phyloP scores from a whole-genome alignment of 108 stramenopile genomes.

The Skeletonema costatum region DNA sequence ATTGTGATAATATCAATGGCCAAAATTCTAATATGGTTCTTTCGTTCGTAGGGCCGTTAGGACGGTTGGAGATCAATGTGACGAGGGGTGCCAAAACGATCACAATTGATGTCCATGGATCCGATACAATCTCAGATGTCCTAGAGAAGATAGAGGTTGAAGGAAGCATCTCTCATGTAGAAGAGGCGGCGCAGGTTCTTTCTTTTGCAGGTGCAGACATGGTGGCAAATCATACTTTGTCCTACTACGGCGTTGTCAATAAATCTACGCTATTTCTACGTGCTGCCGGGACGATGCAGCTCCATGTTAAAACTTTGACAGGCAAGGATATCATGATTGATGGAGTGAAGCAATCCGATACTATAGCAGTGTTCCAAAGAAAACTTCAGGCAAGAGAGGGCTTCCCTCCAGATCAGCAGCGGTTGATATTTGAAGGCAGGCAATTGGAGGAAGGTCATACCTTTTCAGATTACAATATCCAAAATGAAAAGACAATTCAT shows the following conservation, averaged over 20 bases:
- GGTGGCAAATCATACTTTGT: not conserved
- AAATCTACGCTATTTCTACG: not conserved
- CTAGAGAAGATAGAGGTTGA: not conserved
- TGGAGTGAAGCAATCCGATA: not conserved
- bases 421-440: conserved; percentile 66
- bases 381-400: not conserved
- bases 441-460: conserved; percentile 68
- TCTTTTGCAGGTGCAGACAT: not conserved
- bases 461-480: conserved; percentile 64
- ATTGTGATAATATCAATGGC: not conserved
- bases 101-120: not conserved
- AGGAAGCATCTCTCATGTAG: not conserved
- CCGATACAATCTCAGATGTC: not conserved
- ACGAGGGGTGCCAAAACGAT: not conserved
- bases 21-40: not conserved
- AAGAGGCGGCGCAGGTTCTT: not conserved
- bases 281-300: conserved; percentile 77
- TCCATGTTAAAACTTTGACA: conserved; percentile 93
- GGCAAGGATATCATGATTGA: conserved; percentile 91
- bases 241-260: not conserved
- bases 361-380: not conserved
- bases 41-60: not conserved
- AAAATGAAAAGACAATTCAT: conserved; percentile 52
- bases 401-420: conserved; percentile 50
- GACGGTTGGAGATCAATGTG: not conserved